These are phyloP conservation scores for Saturnispora besseyi DNA, from an alignment of 805 yeast species.

Conservation along the genomic window DNA sequence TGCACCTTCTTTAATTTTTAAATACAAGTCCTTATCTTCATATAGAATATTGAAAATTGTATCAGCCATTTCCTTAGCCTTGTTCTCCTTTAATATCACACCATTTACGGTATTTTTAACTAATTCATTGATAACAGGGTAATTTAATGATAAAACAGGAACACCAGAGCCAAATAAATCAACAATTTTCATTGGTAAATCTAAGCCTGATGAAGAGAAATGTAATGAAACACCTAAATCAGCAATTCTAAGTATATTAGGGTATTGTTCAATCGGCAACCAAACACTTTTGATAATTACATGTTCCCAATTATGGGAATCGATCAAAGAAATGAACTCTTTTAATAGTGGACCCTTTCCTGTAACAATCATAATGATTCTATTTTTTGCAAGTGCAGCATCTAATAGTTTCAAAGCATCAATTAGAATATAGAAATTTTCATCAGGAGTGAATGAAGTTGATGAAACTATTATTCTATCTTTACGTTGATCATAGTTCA, in stretches of 20 bases:
- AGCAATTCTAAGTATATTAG: constrained; percentile 60
- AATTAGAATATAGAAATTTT: constrained; percentile 64
- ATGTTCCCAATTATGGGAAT: constrained; percentile 30
- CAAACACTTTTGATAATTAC: constrained; percentile 60
- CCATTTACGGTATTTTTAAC: constrained; percentile 70
- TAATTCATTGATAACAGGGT: constrained; percentile 71
- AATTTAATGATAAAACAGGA: constrained; percentile 75
- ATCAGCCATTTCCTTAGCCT: constrained; percentile 38
- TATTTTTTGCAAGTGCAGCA: constrained; percentile 20
- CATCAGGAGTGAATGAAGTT: constrained; percentile 95
- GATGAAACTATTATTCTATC: constrained; percentile 74
- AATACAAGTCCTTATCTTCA: constrained; percentile 18
- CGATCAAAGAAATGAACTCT: constrained; percentile 28
- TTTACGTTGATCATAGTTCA: constrained; percentile 16
- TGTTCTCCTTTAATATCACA: constrained; percentile 33
- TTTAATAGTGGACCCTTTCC: constrained; percentile 87
- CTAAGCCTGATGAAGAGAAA: constrained; percentile 85
- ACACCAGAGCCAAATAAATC: constrained; percentile 95
- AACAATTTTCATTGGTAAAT: constrained; percentile 93
- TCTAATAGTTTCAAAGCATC: constrained; percentile 62
- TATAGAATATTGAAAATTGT: constrained; percentile 27
- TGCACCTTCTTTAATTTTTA: constrained; percentile 57
- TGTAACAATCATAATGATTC: constrained; percentile 69
- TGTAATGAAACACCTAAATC: constrained; percentile 89
- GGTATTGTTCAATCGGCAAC: constrained; percentile 75